Conservation (phyloP, 2,329 filamentous ascomycete genomes). For the Penicillium verrucosum region DNA sequence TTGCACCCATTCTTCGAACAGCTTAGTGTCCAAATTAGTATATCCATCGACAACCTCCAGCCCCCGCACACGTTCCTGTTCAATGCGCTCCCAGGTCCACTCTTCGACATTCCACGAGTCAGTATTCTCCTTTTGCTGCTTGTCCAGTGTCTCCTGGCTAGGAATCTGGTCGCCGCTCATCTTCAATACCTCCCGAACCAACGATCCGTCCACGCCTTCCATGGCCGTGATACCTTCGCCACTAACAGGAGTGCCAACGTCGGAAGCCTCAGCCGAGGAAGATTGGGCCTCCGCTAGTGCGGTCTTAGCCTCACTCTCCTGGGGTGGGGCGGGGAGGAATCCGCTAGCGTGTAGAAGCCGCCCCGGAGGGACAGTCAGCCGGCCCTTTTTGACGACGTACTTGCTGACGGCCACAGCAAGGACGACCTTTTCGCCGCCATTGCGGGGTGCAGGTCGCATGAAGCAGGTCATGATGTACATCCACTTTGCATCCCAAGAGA, state of each 20-base stretch:
- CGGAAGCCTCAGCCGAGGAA: conserved; percentile 24
- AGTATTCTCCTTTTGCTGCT: conserved; percentile 31
- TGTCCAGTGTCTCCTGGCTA: conserved; percentile 27
- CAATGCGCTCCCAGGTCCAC: conserved; percentile 61
- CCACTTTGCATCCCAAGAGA: conserved; percentile 80
- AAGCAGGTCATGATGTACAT: conserved; percentile 73
- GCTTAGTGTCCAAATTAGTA: conserved; percentile 49
- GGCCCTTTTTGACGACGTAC: conserved; percentile 77
- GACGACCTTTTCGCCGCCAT: conserved; percentile 58
- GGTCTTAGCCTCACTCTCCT: conserved; percentile 42
- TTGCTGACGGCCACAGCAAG: conserved; percentile 72
- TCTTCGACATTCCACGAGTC: conserved; percentile 38
- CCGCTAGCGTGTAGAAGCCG: conserved; percentile 67
- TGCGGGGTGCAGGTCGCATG: conserved; percentile 50
- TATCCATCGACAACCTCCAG: conserved; percentile 56
- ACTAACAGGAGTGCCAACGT: conserved; percentile 32
- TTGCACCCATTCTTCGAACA: conserved; percentile 49
- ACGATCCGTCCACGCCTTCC: conserved; percentile 34
- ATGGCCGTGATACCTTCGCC: conserved; percentile 35
- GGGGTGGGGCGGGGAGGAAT: conserved; percentile 70
- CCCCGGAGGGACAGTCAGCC: conserved; percentile 81
- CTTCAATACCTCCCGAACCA: conserved; percentile 38
- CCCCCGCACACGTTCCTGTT: conserved; percentile 55
- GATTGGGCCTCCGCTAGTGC: conserved; percentile 18
- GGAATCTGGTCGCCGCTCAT: conserved; percentile 31